Conservation (phyloP, 768 basidiomycete species). For the Gymnopilus dilepis region DNA sequence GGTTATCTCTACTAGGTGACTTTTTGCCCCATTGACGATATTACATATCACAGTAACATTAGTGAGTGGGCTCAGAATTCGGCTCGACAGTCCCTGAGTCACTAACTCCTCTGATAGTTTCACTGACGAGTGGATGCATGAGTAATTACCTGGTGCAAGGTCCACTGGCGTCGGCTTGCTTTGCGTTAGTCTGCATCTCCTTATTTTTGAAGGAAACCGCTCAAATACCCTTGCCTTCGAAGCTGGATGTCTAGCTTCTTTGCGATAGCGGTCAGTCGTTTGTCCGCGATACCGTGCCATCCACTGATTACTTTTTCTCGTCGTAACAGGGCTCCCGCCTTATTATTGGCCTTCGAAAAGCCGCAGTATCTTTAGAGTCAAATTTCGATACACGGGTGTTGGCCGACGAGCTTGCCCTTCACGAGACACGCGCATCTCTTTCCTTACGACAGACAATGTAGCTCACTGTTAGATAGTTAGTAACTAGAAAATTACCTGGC, state of each 20-base stretch:
- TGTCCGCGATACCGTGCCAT: neutral
- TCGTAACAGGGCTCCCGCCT: neutral
- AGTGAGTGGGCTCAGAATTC: neutral
- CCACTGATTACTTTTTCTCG: too few relatives aligned
- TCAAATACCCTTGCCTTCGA: too few relatives aligned
- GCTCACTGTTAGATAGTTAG: too few relatives aligned
- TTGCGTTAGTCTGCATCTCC: neutral
- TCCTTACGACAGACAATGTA: neutral
- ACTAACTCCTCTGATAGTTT: neutral
- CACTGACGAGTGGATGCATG: neutral
- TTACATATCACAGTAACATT: neutral
- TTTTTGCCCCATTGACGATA: neutral
- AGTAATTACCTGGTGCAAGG: constrained; percentile 1
- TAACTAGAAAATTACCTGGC: too few relatives aligned
- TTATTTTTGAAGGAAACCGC: too few relatives aligned
- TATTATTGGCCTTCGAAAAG: neutral
- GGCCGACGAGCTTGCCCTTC: neutral
- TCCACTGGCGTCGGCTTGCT: neutral
- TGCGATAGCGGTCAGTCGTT: neutral
- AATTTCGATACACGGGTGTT: neutral
- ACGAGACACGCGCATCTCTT: neutral
- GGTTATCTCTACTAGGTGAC: too few relatives aligned
- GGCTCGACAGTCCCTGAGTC: neutral
- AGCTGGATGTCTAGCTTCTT: neutral
- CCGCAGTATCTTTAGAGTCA: neutral